Conservation (phyloP, 768 basidiomycete species). For the Saitozyma podzolica region DNA sequence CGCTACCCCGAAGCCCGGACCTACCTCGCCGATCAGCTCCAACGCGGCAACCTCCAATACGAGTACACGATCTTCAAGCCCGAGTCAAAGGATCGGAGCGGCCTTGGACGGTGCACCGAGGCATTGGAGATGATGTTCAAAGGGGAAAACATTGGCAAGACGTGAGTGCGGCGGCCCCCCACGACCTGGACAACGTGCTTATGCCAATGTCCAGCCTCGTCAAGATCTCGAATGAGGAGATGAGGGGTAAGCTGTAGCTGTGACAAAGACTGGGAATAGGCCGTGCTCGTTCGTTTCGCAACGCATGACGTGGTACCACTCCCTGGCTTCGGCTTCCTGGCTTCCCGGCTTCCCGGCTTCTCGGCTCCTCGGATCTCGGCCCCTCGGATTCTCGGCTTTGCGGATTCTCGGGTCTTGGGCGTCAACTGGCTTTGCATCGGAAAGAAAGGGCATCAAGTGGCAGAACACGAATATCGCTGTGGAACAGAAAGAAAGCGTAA, state of each 20-base stretch:
- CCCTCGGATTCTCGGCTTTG: too few relatives aligned
- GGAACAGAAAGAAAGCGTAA: too few relatives aligned
- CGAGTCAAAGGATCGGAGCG: slow-evolving; percentile 16
- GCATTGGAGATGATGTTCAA: slow-evolving; percentile 36
- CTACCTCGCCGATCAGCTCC: slow-evolving; percentile 37
- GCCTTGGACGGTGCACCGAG: slow-evolving; percentile 28
- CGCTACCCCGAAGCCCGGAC: slow-evolving; percentile 40
- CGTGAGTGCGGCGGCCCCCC: slow-evolving; percentile 12
- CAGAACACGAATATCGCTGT: too few relatives aligned
- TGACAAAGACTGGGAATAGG: too few relatives aligned
- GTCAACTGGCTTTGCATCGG: too few relatives aligned
- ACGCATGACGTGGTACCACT: too few relatives aligned
- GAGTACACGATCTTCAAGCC: slow-evolving; percentile 37
- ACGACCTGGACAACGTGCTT: background rate
- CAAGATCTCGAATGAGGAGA: slow-evolving; percentile 13
- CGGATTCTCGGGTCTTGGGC: too few relatives aligned
- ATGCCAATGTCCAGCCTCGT: slow-evolving; percentile 14
- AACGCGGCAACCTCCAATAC: slow-evolving; percentile 42
- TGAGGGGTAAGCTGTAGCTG: slow-evolving; percentile 16
- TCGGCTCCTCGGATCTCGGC: too few relatives aligned
- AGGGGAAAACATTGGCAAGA: slow-evolving; percentile 34
- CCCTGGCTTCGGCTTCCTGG: too few relatives aligned
- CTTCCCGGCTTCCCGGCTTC: too few relatives aligned
- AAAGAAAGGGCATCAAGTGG: too few relatives aligned
- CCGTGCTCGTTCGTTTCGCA: too few relatives aligned